Evolutionary conservation across 31 red algal genomes (phyloP).

Genomic region (Asparagopsis taxiformis): DNA sequence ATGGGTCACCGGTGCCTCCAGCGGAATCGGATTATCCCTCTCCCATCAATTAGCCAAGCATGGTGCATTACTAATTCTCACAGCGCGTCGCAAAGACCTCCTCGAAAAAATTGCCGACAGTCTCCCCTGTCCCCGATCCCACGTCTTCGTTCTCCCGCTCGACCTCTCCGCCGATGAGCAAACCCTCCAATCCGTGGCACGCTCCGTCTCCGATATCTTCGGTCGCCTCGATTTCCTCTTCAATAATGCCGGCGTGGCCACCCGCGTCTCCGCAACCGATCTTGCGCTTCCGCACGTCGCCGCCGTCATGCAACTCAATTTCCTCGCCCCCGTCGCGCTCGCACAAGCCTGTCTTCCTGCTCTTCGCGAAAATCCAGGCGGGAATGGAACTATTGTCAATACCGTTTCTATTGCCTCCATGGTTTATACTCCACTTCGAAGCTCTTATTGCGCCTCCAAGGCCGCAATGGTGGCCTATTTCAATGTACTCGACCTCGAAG

Average conservation of each 20-base stretch:
- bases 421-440: slow-evolving; percentile 62
- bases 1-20: slow-evolving; percentile 93
- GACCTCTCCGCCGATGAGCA: slow-evolving; percentile 39
- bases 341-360: slow-evolving; percentile 64
- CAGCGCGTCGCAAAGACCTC: slow-evolving; percentile 55
- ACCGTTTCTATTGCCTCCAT: slow-evolving; percentile 65
- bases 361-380: slow-evolving; percentile 37
- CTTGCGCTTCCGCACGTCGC: slow-evolving; percentile 30
- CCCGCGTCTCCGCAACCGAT: slow-evolving; percentile 27
- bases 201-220: slow-evolving; percentile 32
- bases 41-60: slow-evolving; percentile 60
- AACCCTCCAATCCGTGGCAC: slow-evolving; percentile 17
- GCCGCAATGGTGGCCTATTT: slow-evolving; percentile 72
- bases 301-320: slow-evolving; percentile 53
- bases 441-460: slow-evolving; percentile 85
- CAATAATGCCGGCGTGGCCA: slow-evolving; percentile 76
- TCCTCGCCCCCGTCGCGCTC: slow-evolving; percentile 56
- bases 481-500: slow-evolving; percentile 35
- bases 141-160: slow-evolving; percentile 66
- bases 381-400: slow-evolving; percentile 49
- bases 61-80: slow-evolving; percentile 77
- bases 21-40: slow-evolving; percentile 74
- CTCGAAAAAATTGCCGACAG: slow-evolving; percentile 46
- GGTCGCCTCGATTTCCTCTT: slow-evolving; percentile 69
- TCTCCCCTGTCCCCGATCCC: slow-evolving; percentile 43